These are phyloP conservation scores for Monosporascus sp. DNA, from an alignment of 2,329 filamentous ascomycete genomes.

Conservation along the genomic window DNA sequence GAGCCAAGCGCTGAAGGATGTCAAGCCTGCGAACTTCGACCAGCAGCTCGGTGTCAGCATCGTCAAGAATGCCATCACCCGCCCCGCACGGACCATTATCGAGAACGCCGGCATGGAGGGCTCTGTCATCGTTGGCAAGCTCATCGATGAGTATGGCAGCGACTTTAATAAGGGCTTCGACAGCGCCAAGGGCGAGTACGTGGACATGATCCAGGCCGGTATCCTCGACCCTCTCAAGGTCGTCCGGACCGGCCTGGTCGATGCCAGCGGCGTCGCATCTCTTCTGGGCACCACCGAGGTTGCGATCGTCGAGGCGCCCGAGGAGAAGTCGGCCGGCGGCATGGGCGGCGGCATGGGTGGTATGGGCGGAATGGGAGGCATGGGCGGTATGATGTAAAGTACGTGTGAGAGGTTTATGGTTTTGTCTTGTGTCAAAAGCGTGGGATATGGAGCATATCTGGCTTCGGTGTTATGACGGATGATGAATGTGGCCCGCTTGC, in stretches of 20 bases:
- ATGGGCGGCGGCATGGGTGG: slow-evolving; percentile 59
- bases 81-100: slow-evolving; percentile 88
- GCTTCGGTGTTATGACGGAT: slow-evolving; percentile 43
- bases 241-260: slow-evolving; percentile 89
- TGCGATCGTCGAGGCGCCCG: slow-evolving; percentile 90
- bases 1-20: slow-evolving; percentile 72
- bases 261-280: slow-evolving; percentile 93
- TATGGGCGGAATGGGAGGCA: slow-evolving; percentile 37
- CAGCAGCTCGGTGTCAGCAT: slow-evolving; percentile 98
- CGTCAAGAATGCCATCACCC: slow-evolving; percentile 96
- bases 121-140: slow-evolving; percentile 94
- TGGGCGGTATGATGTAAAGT: slow-evolving; percentile 60
- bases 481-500: slow-evolving; percentile 28
- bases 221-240: slow-evolving; percentile 99
- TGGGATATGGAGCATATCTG: slow-evolving; percentile 39
- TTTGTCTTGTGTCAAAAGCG: slow-evolving; percentile 29
- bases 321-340: slow-evolving; percentile 74
- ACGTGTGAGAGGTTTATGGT: slow-evolving; percentile 16
- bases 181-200: slow-evolving; percentile 94
- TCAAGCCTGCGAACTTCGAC: slow-evolving; percentile 95
- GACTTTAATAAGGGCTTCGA: slow-evolving; percentile 99
- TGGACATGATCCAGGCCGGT: slow-evolving; percentile 95
- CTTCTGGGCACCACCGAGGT: slow-evolving; percentile 97
- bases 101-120: slow-evolving; percentile 97
- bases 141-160: slow-evolving; percentile 82